Base-by-base conservation (phyloP, 2,329 filamentous ascomycete genomes). In the Verruconis gallopava region DNA sequence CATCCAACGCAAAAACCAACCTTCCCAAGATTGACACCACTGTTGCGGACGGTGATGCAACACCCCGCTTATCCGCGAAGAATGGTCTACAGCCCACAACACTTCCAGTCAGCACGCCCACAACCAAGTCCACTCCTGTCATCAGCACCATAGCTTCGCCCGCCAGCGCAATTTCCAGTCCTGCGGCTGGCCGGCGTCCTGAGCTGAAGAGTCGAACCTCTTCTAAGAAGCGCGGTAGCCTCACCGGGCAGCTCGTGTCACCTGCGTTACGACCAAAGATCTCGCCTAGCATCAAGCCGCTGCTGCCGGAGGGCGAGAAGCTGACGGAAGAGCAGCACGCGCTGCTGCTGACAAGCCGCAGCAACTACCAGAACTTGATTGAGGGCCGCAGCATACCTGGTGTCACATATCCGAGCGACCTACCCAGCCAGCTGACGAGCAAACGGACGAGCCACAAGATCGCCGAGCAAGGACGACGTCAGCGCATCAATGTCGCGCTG, bases 401-500 rank as follows among this genome's bases (percentile, higher is more conserved):
- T 11, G 81, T 95, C 11, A 82, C 81, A 1, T 96, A 95, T 51
- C 88, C 89, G 1, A 85, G 83, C 51, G 84, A 88, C 40, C 70
- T 98, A 33, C 93, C 88, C 4, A 93, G 88, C 17, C 94, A 94
- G 49, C 67, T 98, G 19, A 95, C 88, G 0, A 94, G 86, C 3
- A 98, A 98, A 66, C 81, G 89, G 41, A 96, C 91, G 2, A 94
- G 86, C 34, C 91, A 98, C 66, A 98, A 98, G 62, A 85, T 98
- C 50, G 91, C 91, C 14, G 91, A 98, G 63, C 91, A 98, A 64
- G 91, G 91, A 4, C 78, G 91, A 37, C 73, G 91, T 45, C 96
- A 98, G 57, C 77, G 91, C 37, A 96, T 98, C 62, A 98, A 98
- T 58, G 82, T 79, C 42, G 91, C 91, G 0, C 67, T 98, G 17